Percentiles rank a stretch among this genome's conserved stretches.
These are phyloP conservation scores for Fusarium pininemorale DNA, from an alignment of 2,329 filamentous ascomycete species.

Conservation along the genomic window DNA sequence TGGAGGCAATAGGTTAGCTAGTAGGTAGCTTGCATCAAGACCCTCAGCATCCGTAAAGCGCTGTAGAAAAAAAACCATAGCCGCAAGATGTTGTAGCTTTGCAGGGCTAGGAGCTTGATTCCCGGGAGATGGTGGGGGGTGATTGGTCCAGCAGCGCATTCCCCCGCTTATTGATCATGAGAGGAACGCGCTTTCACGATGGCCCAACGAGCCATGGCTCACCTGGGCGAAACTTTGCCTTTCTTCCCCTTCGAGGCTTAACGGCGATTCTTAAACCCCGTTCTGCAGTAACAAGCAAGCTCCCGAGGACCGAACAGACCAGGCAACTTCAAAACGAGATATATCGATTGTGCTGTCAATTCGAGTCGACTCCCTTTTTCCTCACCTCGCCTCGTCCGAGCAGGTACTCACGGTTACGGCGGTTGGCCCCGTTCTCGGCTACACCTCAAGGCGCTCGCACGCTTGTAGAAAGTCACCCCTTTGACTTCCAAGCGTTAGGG, in stretches of 20 bases:
- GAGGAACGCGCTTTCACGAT: constrained; percentile 42
- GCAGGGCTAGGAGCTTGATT: constrained; percentile 37
- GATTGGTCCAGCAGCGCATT: constrained; percentile 44
- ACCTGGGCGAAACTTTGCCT: constrained; percentile 40
- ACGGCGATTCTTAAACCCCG: constrained; percentile 32
- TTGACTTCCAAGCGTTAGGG: constrained; percentile 18
- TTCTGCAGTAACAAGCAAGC: constrained; percentile 12
- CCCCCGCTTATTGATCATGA: constrained; percentile 54
- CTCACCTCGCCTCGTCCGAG: constrained; percentile 7
- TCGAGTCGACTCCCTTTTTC: background rate
- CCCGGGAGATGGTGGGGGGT: constrained; percentile 32
- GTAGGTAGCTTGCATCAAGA: background rate
- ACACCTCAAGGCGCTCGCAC: constrained; percentile 14
- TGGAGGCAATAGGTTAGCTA: background rate
- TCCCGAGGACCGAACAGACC: background rate
- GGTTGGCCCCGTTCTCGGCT: constrained; percentile 26
- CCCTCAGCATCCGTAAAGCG: constrained; percentile 4
- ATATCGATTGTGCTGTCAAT: constrained; percentile 13
- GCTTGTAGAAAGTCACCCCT: background rate
- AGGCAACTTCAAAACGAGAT: background rate
- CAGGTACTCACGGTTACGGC: constrained; percentile 28
- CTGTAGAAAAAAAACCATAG: constrained; percentile 8
- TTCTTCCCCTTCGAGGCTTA: constrained; percentile 37
- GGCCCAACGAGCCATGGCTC: constrained; percentile 32
- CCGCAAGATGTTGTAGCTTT: constrained; percentile 33